These are phyloP conservation scores for Emmonsia crescens DNA, from an alignment of 2,329 filamentous ascomycete species.

Conservation along the genomic window DNA sequence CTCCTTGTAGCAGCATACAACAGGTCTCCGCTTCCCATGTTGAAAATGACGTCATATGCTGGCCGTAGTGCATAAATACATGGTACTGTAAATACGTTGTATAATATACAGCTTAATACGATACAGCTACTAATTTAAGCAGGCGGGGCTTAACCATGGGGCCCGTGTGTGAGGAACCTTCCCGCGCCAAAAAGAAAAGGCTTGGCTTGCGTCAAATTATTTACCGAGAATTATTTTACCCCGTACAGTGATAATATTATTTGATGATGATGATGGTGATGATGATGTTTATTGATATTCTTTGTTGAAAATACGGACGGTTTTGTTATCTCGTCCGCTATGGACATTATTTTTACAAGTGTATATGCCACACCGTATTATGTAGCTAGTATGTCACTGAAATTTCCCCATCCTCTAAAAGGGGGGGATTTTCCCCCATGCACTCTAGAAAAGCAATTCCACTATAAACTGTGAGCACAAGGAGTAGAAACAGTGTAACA, in stretches of 20 bases:
- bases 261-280: background rate
- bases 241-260: background rate
- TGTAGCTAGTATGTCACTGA: too few relatives aligned
- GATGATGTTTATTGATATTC: background rate
- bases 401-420: too few relatives aligned
- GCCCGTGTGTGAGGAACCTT: too few relatives aligned
- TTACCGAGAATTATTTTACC: background rate
- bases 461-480: background rate
- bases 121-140: background rate
- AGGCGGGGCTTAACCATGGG: background rate
- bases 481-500: background rate
- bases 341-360: background rate
- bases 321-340: background rate
- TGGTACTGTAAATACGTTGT: background rate
- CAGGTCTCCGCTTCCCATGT: too few relatives aligned
- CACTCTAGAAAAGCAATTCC: too few relatives aligned
- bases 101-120: background rate
- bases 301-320: background rate
- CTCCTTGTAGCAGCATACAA: too few relatives aligned
- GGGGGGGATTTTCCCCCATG: too few relatives aligned
- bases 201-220: background rate
- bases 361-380: too few relatives aligned
- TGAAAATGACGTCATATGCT: too few relatives aligned
- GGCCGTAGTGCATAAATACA: too few relatives aligned
- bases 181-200: too few relatives aligned